Conservation (phyloP, 352 stramenopile species). For the Phytophthora capsici region DNA sequence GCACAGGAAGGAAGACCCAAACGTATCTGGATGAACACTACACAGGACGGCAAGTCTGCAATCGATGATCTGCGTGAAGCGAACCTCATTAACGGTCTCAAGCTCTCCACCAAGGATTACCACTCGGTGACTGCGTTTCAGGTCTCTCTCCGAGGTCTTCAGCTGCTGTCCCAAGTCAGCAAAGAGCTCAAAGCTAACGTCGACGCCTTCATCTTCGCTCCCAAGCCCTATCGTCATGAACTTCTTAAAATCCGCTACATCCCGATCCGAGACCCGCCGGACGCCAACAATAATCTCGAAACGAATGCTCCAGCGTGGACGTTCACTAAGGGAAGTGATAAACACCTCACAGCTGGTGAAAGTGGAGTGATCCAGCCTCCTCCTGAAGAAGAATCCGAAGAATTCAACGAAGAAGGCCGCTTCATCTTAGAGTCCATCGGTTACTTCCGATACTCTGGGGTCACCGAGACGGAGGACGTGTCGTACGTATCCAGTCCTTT, state of each 20-base stretch:
- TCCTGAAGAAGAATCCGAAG: constrained; percentile 29
- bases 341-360: constrained; percentile 34
- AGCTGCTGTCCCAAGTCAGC: constrained; percentile 49
- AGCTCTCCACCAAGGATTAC: constrained; percentile 70
- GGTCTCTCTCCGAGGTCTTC: constrained; percentile 53
- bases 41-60: constrained; percentile 68
- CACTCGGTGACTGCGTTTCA: constrained; percentile 72
- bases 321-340: constrained; percentile 43
- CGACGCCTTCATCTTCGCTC: constrained; percentile 65
- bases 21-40: constrained; percentile 74
- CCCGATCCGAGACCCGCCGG: constrained; percentile 51
- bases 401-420: constrained; percentile 36
- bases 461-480: constrained; percentile 96
- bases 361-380: constrained; percentile 12
- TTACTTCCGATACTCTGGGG: constrained; percentile 92
- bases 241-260: constrained; percentile 70
- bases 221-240: constrained; percentile 60
- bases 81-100: constrained; percentile 68
- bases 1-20: constrained; percentile 56
- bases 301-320: constrained; percentile 40
- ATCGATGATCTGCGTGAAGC: constrained; percentile 69
- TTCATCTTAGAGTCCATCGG: constrained; percentile 90
- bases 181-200: constrained; percentile 57
- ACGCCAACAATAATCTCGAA: constrained; percentile 17
- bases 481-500: constrained; percentile 96